Evolutionary conservation across 805 yeast species (phyloP).

Genomic region (Nakazawaea wyomingensis): DNA sequence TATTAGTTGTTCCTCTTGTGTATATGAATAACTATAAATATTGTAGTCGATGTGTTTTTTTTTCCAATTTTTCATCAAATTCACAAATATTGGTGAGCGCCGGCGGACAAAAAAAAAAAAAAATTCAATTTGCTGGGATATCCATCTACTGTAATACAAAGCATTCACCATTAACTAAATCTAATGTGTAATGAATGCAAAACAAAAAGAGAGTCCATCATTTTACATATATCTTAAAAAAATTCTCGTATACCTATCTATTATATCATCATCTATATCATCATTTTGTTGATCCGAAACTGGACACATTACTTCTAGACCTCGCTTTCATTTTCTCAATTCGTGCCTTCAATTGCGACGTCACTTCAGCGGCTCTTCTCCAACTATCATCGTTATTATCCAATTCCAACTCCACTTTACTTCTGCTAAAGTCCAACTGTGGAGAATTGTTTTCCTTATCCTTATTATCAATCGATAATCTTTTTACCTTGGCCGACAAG

Average conservation of each 20-base stretch:
- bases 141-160: too few relatives aligned
- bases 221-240: too few relatives aligned
- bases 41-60: too few relatives aligned
- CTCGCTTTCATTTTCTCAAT: conserved; percentile 86
- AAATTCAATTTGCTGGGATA: not conserved
- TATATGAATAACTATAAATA: too few relatives aligned
- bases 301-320: conserved; percentile 13
- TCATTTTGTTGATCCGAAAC: conserved; percentile 4
- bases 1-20: not conserved
- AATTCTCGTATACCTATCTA: too few relatives aligned
- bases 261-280: not conserved
- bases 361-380: conserved; percentile 87
- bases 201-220: too few relatives aligned
- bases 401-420: conserved; percentile 25
- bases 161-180: too few relatives aligned
- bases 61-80: not conserved
- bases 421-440: conserved; percentile 16
- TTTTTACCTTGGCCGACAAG: conserved; percentile 27
- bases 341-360: conserved; percentile 77
- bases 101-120: too few relatives aligned
- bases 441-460: conserved; percentile 20
- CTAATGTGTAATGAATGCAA: too few relatives aligned
- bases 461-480: conserved; percentile 26
- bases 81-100: too few relatives aligned
- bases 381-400: conserved; percentile 64